A percentile compares a stretch with the other conserved stretches of the same genome.
phyloP scores from a whole-genome alignment of 495 filamentous ascomycete species.

The Cenococcum geophilum region DNA sequence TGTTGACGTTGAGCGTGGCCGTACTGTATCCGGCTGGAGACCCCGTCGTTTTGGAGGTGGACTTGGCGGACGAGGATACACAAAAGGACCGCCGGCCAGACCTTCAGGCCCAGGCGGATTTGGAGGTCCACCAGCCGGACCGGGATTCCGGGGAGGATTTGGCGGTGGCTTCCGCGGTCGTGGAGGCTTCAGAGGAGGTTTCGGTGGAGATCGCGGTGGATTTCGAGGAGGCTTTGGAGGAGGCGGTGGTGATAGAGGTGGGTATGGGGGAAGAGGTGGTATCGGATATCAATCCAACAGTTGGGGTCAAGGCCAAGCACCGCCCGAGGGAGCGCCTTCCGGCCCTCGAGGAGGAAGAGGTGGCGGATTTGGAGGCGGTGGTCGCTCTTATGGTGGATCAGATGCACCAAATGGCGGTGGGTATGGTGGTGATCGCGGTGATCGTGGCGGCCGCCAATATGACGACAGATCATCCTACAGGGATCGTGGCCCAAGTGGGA shows the following conservation, averaged over 20 bases:
- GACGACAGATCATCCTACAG: constrained; percentile 56
- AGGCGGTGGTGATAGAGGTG: constrained; percentile 19
- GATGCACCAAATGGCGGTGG: constrained; percentile 36
- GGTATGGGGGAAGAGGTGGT: constrained; percentile 30
- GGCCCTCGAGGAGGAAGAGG: constrained; percentile 59
- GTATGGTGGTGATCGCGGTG: constrained; percentile 19
- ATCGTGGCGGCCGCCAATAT: constrained; percentile 48
- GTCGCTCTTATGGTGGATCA: constrained; percentile 46
- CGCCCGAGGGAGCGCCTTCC: constrained; percentile 73
- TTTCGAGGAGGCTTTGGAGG: constrained; percentile 17
- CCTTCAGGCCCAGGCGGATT: constrained; percentile 56
- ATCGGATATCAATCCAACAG: constrained; percentile 43
- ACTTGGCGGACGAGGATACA: constrained; percentile 87
- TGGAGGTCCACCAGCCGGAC: constrained; percentile 54
- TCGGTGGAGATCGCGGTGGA: constrained; percentile 32
- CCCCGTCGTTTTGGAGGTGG: constrained; percentile 89
- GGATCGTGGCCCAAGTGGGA: constrained; percentile 50
- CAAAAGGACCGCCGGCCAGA: constrained; percentile 68
- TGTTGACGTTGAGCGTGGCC: constrained; percentile 93
- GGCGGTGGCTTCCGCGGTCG: constrained; percentile 49
- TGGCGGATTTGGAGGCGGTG: constrained; percentile 40
- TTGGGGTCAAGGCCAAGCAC: constrained; percentile 34
- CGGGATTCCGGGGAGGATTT: constrained; percentile 34
- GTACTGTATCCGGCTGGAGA: constrained; percentile 91
- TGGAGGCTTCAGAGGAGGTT: constrained; percentile 52